Evolutionary conservation across 257 asterid genomes (phyloP).

Genomic region (Mitragyna speciosa): DNA sequence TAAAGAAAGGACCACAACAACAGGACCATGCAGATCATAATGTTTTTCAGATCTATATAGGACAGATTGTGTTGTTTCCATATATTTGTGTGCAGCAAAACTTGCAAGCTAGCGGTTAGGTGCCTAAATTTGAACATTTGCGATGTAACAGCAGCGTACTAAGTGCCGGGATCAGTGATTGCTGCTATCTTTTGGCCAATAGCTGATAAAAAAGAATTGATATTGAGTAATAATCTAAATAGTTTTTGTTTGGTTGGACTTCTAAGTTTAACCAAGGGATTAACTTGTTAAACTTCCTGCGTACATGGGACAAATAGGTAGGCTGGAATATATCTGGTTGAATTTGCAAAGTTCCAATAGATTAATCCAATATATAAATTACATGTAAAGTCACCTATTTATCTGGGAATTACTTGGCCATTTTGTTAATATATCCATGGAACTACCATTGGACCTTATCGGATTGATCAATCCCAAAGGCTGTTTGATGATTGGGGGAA

Average conservation of each 20-base stretch:
- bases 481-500: neutral
- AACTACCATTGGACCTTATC: neutral
- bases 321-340: no score
- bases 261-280: no score
- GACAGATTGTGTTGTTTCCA: neutral
- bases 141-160: neutral
- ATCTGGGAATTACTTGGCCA: no score
- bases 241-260: no score
- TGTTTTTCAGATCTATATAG: neutral
- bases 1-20: constrained; percentile 1
- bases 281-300: no score
- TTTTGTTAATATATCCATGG: neutral
- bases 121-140: neutral
- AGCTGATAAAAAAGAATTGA: neutral
- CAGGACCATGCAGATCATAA: neutral
- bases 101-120: neutral
- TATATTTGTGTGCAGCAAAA: neutral
- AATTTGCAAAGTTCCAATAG: no score
- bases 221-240: neutral
- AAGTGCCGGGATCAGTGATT: neutral
- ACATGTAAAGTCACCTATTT: no score
- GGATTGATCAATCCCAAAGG: neutral
- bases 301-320: no score
- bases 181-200: neutral
- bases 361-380: no score